phyloP scores from a whole-genome alignment of 345 rosid species.

The Xanthoceras sorbifolium region DNA sequence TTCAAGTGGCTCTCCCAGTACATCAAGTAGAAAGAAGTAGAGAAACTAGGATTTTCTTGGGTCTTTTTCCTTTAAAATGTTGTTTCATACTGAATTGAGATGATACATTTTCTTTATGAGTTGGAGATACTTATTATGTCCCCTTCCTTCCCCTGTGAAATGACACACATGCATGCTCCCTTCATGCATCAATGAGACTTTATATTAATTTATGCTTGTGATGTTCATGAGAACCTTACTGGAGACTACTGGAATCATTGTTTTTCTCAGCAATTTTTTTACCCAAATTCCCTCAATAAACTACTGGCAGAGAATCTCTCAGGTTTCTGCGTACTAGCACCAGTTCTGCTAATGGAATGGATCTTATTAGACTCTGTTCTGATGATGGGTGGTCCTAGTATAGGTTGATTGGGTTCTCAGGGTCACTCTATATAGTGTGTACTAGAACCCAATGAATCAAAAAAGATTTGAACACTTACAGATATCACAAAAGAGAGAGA shows the following conservation, averaged over 20 bases:
- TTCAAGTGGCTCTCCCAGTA: conserved; percentile 80
- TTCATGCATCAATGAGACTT: neutral
- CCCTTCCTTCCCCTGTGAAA: neutral
- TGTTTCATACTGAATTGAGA: conserved; percentile 26
- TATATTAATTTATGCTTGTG: neutral
- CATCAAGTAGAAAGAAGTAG: conserved; percentile 45
- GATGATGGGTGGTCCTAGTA: no score
- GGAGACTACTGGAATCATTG: neutral
- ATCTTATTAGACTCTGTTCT: no score
- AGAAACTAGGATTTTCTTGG: conserved; percentile 7
- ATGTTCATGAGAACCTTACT: neutral
- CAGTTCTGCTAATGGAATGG: no score
- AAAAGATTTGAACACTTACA: no score
- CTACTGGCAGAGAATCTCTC: neutral
- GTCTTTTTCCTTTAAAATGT: conserved; percentile 8
- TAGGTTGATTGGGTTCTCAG: no score
- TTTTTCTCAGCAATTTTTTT: neutral
- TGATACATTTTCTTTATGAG: conserved; percentile 15
- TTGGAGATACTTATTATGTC: conserved; percentile 15
- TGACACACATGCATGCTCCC: conserved; percentile 11
- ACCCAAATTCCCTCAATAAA: no score
- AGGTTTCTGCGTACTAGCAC: neutral
- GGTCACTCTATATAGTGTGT: no score
- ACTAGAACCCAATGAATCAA: no score
- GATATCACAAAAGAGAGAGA: no score